phyloP scores from a whole-genome alignment of 2,329 filamentous ascomycete species.

The Xylariaceae sp. region DNA sequence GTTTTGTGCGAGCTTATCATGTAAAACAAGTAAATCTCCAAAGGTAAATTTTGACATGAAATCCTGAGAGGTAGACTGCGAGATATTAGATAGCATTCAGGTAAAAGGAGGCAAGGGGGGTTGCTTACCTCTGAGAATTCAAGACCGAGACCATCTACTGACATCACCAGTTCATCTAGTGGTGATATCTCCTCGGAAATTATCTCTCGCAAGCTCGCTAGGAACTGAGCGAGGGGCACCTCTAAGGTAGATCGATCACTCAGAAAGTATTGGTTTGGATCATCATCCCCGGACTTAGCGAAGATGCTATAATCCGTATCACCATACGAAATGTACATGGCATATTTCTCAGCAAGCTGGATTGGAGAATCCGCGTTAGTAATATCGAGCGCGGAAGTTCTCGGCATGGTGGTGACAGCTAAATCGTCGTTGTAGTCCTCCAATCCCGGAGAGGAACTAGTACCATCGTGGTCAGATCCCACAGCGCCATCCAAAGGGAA shows the following conservation, averaged over 20 bases:
- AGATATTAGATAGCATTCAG: conserved; percentile 18
- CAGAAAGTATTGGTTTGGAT: conserved; percentile 32
- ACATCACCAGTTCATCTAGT: conserved; percentile 31
- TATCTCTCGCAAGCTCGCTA: conserved; percentile 29
- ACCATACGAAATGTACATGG: conserved; percentile 30
- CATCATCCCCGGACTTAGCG: conserved; percentile 30
- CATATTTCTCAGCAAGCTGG: conserved; percentile 25
- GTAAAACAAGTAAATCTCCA: conserved; percentile 28
- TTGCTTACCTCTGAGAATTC: conserved; percentile 32
- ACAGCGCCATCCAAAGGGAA: too few species aligned
- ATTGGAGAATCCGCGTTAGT: conserved; percentile 17
- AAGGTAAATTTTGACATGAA: conserved; percentile 30
- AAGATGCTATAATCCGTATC: conserved; percentile 31
- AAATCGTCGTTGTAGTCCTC: not conserved
- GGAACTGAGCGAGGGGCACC: conserved; percentile 23
- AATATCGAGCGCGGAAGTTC: not conserved
- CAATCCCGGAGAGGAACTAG: not conserved
- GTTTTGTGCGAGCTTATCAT: conserved; percentile 31
- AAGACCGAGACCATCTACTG: conserved; percentile 31
- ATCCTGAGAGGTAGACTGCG: conserved; percentile 27
- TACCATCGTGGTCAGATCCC: conserved; percentile 6
- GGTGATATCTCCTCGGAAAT: conserved; percentile 32
- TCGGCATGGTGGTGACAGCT: not conserved
- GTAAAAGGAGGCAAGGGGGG: not conserved
- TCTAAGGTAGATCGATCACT: conserved; percentile 27